Evolutionary conservation across 805 yeast species (phyloP).

Genomic region (Wickerhamiella vanderwaltii): DNA sequence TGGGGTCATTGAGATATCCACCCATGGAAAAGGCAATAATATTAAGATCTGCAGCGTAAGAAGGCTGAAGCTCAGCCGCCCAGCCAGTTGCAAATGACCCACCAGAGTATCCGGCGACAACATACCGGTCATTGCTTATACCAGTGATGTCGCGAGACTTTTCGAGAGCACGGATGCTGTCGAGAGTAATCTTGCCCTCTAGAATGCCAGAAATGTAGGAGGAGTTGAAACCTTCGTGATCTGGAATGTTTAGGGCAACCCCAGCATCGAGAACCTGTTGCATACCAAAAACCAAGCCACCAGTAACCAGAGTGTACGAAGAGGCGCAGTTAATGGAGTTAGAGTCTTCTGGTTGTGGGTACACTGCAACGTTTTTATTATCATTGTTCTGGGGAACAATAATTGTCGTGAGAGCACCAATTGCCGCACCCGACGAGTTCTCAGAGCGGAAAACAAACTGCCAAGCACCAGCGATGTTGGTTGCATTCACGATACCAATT

Average conservation of each 20-base stretch:
- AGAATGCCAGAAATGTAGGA: constrained; percentile 20
- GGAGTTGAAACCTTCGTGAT: constrained; percentile 20
- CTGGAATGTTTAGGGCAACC: constrained; percentile 20
- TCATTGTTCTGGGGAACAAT: constrained; percentile 13
- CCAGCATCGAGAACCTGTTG: constrained; percentile 17
- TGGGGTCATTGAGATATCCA: constrained; percentile 19
- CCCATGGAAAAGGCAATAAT: constrained; percentile 22
- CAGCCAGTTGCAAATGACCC: constrained; percentile 25
- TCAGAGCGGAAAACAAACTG: constrained; percentile 16
- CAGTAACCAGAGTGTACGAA: constrained; percentile 16
- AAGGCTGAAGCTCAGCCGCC: constrained; percentile 22
- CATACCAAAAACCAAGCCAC: constrained; percentile 11
- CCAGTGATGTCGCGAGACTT: constrained; percentile 6
- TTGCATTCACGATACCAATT: constrained; percentile 14
- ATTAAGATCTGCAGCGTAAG: constrained; percentile 24
- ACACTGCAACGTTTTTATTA: constrained; percentile 16
- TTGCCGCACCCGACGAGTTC: constrained; percentile 11
- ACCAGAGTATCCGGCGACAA: constrained; percentile 23
- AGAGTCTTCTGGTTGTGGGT: constrained; percentile 21
- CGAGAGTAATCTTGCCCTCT: constrained; percentile 25
- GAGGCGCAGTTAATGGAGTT: constrained; percentile 19
- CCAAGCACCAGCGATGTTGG: constrained; percentile 9
- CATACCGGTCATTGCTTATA: constrained; percentile 6
- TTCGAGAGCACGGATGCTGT: constrained; percentile 23
- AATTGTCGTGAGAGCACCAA: constrained; percentile 16